Evolutionary conservation across 768 basidiomycete genomes (phyloP).

Genomic region (Boletus rufocinnamomeus): DNA sequence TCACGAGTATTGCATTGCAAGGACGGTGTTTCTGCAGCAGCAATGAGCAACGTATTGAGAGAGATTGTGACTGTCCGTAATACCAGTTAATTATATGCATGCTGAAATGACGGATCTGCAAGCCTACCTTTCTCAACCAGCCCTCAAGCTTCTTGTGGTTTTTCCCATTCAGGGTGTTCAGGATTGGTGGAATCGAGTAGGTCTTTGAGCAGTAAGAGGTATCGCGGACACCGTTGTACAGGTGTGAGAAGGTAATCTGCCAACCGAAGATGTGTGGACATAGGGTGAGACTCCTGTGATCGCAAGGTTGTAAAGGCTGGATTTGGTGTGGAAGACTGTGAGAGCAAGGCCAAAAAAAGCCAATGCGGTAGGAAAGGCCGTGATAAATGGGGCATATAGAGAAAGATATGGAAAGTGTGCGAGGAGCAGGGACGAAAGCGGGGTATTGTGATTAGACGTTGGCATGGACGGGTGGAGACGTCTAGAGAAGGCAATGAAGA

Average conservation of each 20-base stretch:
- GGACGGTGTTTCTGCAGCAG: conserved; percentile 72
- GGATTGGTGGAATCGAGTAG: conserved; percentile 65
- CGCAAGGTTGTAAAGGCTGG: conserved; percentile 60
- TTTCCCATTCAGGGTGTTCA: conserved; percentile 66
- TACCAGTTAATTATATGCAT: conserved; percentile 9
- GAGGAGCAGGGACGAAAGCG: conserved; percentile 61
- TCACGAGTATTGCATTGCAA: conserved; percentile 77
- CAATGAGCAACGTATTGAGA: conserved; percentile 76
- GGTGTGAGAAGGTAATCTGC: conserved; percentile 86
- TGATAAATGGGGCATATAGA: conserved; percentile 83
- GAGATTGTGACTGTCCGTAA: conserved; percentile 63
- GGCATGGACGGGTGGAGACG: conserved; percentile 34
- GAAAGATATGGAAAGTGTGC: conserved; percentile 89
- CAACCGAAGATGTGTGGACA: conserved; percentile 73
- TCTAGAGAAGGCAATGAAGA: conserved; percentile 60
- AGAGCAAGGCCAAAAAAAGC: conserved; percentile 57
- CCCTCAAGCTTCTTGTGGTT: conserved; percentile 57
- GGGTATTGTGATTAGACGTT: conserved; percentile 35
- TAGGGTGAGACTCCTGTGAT: conserved; percentile 64
- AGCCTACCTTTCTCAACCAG: conserved; percentile 77
- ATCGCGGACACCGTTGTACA: conserved; percentile 86
- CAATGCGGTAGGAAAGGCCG: conserved; percentile 70
- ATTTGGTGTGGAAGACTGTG: conserved; percentile 43
- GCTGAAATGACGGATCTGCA: background rate
- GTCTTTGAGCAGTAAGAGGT: conserved; percentile 81